Base-by-base conservation (phyloP, 2,329 filamentous ascomycete genomes). In the Pseudopithomyces maydicus region DNA sequence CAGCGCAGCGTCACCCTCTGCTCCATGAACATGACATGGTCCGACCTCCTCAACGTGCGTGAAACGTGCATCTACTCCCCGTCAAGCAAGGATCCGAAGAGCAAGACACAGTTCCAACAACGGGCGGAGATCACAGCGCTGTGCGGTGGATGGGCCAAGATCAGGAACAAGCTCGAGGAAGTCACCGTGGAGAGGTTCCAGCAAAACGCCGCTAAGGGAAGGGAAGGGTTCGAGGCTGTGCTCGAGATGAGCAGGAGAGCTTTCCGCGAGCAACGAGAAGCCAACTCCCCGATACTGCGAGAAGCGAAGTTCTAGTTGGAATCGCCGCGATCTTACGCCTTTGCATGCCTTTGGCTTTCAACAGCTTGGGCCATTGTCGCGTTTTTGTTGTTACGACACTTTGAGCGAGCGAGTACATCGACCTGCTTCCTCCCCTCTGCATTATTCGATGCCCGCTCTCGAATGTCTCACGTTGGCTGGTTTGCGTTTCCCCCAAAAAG, bases 161-260 rank as follows among this genome's bases (percentile, higher is more conserved):
- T 98, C 74, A 95, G 92, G 83, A 97, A 95, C 79, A 91, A 89
- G 74, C 96, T 99, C 68, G 95, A 99, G 81, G 92, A 98, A 68
- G 88, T 91, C 51, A 90, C 92, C 41, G 90, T 98, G 43, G 90
- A 90, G 63, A 83, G 92, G 53, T 99, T 99, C 81, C 85, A 87
- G 66, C 92, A 99, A 78, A 99, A 99, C 72, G 94, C 95, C 22
- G 83, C 84, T 66, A 93, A 91, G 79, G 95, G 95, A 63, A 88
- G 90, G 63, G 93, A 98, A 78, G 95, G 95, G 1, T 99, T 99
- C 74, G 95, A 99, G 81, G 87, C 89, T 61, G 95, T 99, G 8
- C 84, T 99, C 32, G 91, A 92, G 74, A 97, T 97, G 88, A 96
- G 92, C 77, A 83, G 94, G 65, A 86, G 91, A 72, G 93, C 93